Base-by-base conservation (phyloP, 2,329 filamentous ascomycete species). In the Sarocladiaceae sp. region DNA sequence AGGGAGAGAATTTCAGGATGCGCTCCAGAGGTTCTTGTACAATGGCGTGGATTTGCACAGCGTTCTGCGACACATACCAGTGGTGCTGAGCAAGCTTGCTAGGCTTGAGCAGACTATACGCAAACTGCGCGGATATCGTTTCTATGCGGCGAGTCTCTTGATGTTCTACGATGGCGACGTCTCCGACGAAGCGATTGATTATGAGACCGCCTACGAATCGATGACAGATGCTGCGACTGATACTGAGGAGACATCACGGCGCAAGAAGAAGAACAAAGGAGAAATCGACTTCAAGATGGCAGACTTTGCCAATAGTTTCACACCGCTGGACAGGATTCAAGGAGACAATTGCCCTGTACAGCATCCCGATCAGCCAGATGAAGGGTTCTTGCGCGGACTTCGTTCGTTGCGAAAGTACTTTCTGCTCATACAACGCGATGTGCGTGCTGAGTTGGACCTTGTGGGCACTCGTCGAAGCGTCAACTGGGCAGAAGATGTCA, bases 241-340 rank as follows among this genome's bases (percentile, higher is more conserved):
- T 51, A 73, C 72, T 2, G 77, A 81, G 53, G 76, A 80, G 44
- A 56, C 58, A n/a, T 56, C 60, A 42, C 74, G 61, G 57, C 68
- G 51, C 59, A 69, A 50, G 53, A 69, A 64, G 56, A 74, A 59
- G 57, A 77, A 70, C 49, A 70, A 69, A 48, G 69, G 71, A 37
- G 75, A 82, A 52, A 90, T 95, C 58, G 87, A 95, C 62, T 82
- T 98, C 67, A 96, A 96, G 65, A 94, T 98, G 62, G 91, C 95
- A 46, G 93, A 98, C 64, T 98, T 98, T 68, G 93, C 93, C 51
- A 98, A 98, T 61, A 96, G 91, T 58, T 83, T 97, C 27, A 97
- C 90, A 1, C 86, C 88, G 3, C 85, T 93, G 52, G 89, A 95
- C 56, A 65, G 81, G 10, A 72, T 79, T 47, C 65, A 68, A 43